phyloP scores from a whole-genome alignment of 805 yeast species.

The Candida schatavii region DNA sequence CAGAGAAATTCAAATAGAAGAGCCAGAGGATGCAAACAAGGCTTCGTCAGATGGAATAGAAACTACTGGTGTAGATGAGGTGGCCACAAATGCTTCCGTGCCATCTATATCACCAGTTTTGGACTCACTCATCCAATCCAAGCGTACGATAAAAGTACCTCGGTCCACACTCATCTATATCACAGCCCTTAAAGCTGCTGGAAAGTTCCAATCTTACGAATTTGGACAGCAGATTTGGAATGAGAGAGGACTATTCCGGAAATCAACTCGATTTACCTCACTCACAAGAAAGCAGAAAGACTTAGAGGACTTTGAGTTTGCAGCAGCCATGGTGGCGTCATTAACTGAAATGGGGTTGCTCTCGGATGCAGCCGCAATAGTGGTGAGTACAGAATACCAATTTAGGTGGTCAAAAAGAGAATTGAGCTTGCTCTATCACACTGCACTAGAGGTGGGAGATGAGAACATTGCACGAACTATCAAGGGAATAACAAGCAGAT shows the following conservation, averaged over 20 bases:
- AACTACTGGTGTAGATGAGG: neutral
- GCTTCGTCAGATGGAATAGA: conserved; percentile 1
- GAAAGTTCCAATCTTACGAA: conserved; percentile 47
- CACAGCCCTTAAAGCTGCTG: conserved; percentile 66
- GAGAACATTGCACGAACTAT: conserved; percentile 26
- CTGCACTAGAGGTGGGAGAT: conserved; percentile 32
- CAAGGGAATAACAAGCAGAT: conserved; percentile 32
- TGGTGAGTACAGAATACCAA: conserved; percentile 62
- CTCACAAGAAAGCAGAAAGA: conserved; percentile 37
- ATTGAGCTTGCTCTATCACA: conserved; percentile 25
- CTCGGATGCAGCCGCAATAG: conserved; percentile 68
- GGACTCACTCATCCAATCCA: neutral
- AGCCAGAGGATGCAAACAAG: conserved; percentile 15
- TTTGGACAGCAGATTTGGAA: conserved; percentile 71
- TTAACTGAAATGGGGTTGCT: conserved; percentile 54
- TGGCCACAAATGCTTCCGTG: neutral
- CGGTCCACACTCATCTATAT: conserved; percentile 50
- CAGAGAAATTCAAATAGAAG: conserved; percentile 12
- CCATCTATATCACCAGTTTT: neutral
- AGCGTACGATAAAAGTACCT: conserved; percentile 12
- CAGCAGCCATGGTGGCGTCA: conserved; percentile 62
- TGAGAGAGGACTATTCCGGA: conserved; percentile 75
- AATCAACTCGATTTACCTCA: conserved; percentile 46
- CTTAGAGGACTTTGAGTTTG: conserved; percentile 62
- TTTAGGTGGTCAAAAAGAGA: conserved; percentile 64